A percentile compares a stretch with the other conserved stretches of the same genome.
Conservation (phyloP, 345 rosid genomes). For the Erodium maritimum region DNA sequence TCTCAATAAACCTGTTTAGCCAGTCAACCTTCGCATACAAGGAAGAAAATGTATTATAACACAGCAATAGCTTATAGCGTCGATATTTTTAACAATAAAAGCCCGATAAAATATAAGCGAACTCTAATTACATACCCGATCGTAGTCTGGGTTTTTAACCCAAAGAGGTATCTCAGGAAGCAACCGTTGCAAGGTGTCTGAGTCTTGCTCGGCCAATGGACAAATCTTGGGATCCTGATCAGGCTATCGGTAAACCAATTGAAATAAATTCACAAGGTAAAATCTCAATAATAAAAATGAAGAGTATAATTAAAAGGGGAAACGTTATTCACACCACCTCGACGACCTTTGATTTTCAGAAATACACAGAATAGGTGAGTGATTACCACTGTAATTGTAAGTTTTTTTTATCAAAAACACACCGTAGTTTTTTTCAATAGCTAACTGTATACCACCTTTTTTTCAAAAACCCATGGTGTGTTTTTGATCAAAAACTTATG, state of each 20-base stretch:
- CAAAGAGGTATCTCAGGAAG: slow-evolving; percentile 90
- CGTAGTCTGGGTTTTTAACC: slow-evolving; percentile 89
- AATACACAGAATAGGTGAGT: too few relatives aligned
- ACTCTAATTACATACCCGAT: slow-evolving; percentile 57
- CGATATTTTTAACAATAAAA: slow-evolving; percentile 3
- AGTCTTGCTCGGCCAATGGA: slow-evolving; percentile 61
- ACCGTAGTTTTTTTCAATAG: too few relatives aligned
- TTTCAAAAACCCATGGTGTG: too few relatives aligned
- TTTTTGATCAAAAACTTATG: too few relatives aligned
- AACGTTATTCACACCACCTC: too few relatives aligned
- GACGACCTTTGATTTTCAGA: too few relatives aligned
- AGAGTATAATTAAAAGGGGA: not conserved
- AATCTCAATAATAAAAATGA: not conserved
- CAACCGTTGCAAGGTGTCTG: slow-evolving; percentile 63
- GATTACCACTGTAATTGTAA: too few relatives aligned
- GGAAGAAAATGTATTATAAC: not conserved
- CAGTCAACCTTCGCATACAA: slow-evolving; percentile 56
- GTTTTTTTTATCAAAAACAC: too few relatives aligned
- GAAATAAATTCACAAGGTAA: not conserved
- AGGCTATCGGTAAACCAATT: slow-evolving; percentile 5
- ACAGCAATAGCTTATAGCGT: not conserved
- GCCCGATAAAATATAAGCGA: not conserved
- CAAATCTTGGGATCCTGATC: slow-evolving; percentile 61
- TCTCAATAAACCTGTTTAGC: slow-evolving; percentile 66
- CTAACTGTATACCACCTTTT: too few relatives aligned